These are phyloP conservation scores for Krasilnikovozyma curviuscula DNA, from an alignment of 768 basidiomycete genomes.

Conservation along the genomic window DNA sequence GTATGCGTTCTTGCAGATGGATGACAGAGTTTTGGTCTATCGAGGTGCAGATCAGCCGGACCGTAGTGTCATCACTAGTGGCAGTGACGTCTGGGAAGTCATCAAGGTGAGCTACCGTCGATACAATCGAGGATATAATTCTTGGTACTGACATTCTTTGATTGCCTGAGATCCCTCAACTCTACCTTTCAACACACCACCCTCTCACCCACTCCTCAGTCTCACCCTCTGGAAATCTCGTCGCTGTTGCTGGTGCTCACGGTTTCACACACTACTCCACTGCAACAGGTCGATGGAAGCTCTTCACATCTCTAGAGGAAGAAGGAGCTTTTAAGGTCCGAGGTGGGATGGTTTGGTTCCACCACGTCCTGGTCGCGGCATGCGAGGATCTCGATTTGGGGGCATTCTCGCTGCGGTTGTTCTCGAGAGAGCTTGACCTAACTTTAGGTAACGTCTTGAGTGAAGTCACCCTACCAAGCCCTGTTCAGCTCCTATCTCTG, in stretches of 20 bases:
- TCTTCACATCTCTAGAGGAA: conserved; percentile 59
- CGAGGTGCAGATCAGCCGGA: conserved; percentile 94
- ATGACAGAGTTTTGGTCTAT: conserved; percentile 81
- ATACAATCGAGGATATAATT: not conserved
- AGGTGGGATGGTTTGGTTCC: conserved; percentile 90
- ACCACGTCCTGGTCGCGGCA: conserved; percentile 79
- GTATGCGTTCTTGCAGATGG: conserved; percentile 87
- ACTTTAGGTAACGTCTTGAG: not conserved
- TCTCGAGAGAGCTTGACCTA: not conserved
- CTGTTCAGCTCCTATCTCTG: conserved; percentile 69
- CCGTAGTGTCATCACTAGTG: conserved; percentile 93
- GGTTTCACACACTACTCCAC: conserved; percentile 89
- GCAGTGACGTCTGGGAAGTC: conserved; percentile 94
- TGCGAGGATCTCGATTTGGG: conserved; percentile 47
- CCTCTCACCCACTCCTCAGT: conserved; percentile 82
- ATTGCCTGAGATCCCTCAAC: conserved; percentile 52
- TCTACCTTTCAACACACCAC: conserved; percentile 80
- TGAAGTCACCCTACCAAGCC: conserved; percentile 45
- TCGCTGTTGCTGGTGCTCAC: conserved; percentile 77
- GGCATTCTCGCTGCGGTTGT: conserved; percentile 1
- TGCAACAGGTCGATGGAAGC: conserved; percentile 84
- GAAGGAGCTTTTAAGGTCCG: conserved; percentile 71
- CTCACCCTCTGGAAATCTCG: conserved; percentile 70
- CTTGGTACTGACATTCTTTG: conserved; percentile 1
- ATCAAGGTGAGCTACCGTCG: conserved; percentile 43